These are phyloP conservation scores for Pseudocercospora fuligena DNA, from an alignment of 2,329 filamentous ascomycete genomes.

Conservation along the genomic window DNA sequence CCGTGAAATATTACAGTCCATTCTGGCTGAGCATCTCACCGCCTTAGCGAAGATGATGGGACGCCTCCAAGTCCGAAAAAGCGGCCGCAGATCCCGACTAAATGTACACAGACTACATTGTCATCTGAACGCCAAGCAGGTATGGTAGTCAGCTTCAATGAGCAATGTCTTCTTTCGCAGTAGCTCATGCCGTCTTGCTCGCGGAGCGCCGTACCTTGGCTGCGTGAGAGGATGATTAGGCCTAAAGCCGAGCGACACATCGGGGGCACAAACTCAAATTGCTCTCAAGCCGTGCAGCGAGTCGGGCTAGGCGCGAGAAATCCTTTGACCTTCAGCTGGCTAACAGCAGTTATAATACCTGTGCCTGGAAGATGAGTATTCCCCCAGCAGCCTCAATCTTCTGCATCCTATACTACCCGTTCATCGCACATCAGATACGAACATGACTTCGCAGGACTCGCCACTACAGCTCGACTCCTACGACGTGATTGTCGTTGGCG, in stretches of 20 bases:
- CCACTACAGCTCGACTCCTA: slow-evolving; percentile 13
- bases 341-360: background rate
- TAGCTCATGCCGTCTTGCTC: background rate
- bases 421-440: background rate
- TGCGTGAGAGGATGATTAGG: too few species aligned
- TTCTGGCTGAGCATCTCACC: background rate
- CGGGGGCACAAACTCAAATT: too few species aligned
- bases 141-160: background rate
- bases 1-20: background rate
- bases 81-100: background rate
- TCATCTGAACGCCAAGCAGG: background rate
- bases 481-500: slow-evolving; percentile 36
- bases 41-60: background rate
- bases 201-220: background rate
- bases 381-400: background rate
- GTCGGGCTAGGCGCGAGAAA: background rate
- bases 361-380: background rate
- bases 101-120: background rate
- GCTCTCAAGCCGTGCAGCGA: too few species aligned
- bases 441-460: background rate
- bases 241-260: background rate
- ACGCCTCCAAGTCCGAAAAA: background rate
- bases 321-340: background rate
- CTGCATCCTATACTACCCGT: background rate
- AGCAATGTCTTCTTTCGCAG: background rate